Base-by-base conservation (phyloP, 139 green algal species). In the Tetradesmus obliquus region DNA sequence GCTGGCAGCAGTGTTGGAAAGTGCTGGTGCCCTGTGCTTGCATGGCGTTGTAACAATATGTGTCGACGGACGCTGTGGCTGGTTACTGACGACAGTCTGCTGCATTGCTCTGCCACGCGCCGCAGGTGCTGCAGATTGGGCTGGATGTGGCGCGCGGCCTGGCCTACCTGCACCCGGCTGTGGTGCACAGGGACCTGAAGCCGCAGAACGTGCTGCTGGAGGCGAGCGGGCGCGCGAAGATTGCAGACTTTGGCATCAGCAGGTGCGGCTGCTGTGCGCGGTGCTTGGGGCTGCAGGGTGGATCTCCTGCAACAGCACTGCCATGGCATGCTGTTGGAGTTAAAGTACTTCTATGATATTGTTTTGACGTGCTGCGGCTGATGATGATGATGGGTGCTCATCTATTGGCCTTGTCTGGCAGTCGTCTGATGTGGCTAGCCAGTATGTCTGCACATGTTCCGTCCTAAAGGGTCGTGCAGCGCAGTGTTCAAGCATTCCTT, bases 181-280 rank as follows among this genome's bases (percentile, higher is more conserved):
- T 98, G 60, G 94, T 98, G 58, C 97, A 98, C 93, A 86, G 95
- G 4, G 97, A 98, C 90, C 89, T 92, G 9, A 92, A 92, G 92
- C 96, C 96, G 7, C 93, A 96, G 85, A 98, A 98, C 87, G 92
- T 98, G 54, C 93, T 98, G 91, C 88, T 98, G 89, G 94, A 97
- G 57, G 32, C 0, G 5, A 74, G 91, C 1, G 95, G 95, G 0
- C 84, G 94, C 5, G 96, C 94, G 24, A 98, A 98, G 91, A 95
- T 99, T 15, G 95, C 95, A 66, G 97, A 99, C 95, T 99, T 99
- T 90, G 97, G 97, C 15, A 97, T 99, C 87, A 88, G 81, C 89
- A 92, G 89, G 89, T 84, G 54, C 5, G 60, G 6, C 60, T 71
- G 60, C 8, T 71, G 32, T 45, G 32, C 32, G 32, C 0, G 5